Evolutionary conservation across 1,284 basidiomycete species (phyloP).

Genomic region (Trichosporon sp.): DNA sequence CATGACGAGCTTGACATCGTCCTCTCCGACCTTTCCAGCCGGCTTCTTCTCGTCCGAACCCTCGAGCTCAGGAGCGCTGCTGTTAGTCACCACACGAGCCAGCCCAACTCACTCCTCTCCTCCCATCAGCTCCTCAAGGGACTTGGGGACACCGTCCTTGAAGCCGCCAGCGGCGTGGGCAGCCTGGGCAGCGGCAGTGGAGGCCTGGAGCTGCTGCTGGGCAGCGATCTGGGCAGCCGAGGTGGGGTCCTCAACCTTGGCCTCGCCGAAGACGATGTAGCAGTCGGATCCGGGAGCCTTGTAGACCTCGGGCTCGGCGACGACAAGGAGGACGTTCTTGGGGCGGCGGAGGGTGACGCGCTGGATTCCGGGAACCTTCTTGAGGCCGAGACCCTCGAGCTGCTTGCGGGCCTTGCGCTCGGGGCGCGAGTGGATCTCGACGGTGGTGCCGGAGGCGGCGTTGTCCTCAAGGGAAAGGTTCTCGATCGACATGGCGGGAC

Average conservation of each 20-base stretch:
- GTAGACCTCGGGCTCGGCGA: constrained; percentile 92
- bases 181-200: constrained; percentile 44
- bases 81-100: neutral
- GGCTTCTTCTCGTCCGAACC: constrained; percentile 51
- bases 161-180: constrained; percentile 46
- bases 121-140: constrained; percentile 54
- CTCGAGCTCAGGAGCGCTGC: constrained; percentile 69
- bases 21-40: constrained; percentile 64
- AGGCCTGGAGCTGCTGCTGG: constrained; percentile 69
- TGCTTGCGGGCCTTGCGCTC: constrained; percentile 83
- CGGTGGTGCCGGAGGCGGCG: constrained; percentile 60
- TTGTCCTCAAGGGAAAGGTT: constrained; percentile 58
- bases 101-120: constrained; percentile 56
- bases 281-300: constrained; percentile 95
- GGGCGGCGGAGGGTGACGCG: constrained; percentile 90
- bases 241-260: constrained; percentile 92
- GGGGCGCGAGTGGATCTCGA: constrained; percentile 86
- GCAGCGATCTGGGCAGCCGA: constrained; percentile 74
- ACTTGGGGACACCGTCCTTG: constrained; percentile 53
- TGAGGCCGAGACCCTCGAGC: constrained; percentile 71
- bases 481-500: constrained; percentile 55
- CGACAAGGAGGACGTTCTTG: constrained; percentile 92
- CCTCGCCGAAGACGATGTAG: constrained; percentile 99
- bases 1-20: constrained; percentile 94
- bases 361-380: constrained; percentile 86